A percentile compares a stretch with the other conserved stretches of the same genome.
Evolutionary conservation across 345 rosid genomes (phyloP).

Genomic region (Linum tenue): DNA sequence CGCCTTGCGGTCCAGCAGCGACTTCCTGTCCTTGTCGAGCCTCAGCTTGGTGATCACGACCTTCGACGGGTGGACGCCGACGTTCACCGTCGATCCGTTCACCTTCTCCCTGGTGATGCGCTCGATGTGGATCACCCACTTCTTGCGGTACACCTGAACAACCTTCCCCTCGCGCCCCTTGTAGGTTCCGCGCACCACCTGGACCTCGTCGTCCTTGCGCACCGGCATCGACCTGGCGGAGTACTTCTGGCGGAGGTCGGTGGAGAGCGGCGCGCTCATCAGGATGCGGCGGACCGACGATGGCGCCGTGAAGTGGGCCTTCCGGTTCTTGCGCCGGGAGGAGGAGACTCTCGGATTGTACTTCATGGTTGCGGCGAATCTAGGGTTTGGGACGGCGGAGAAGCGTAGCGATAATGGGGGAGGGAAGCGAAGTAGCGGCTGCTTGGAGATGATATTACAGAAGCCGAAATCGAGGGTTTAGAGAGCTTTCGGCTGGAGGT

Average conservation of each 20-base stretch:
- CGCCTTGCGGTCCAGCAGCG: constrained; percentile 3
- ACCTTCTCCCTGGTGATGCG: constrained; percentile 6
- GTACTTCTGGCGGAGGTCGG: constrained; percentile 9
- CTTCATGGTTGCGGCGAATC: neutral
- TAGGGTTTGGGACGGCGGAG: too few relatives aligned
- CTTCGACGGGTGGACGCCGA: constrained; percentile 1
- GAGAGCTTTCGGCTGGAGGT: too few relatives aligned
- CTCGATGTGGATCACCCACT: constrained; percentile 6
- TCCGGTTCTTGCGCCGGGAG: neutral
- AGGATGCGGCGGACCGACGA: neutral
- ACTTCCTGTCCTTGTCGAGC: constrained; percentile 1
- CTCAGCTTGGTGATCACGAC: constrained; percentile 6
- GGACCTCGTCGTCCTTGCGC: constrained; percentile 4
- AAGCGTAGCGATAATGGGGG: too few relatives aligned
- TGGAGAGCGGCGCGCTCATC: neutral
- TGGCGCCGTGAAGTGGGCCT: constrained; percentile 3
- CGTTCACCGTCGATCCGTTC: constrained; percentile 6
- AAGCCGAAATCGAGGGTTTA: too few relatives aligned
- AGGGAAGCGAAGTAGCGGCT: too few relatives aligned
- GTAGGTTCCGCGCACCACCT: neutral
- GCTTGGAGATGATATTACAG: too few relatives aligned
- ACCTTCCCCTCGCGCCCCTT: constrained; percentile 2
- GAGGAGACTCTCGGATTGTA: constrained; percentile 4
- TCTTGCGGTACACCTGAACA: constrained; percentile 2
- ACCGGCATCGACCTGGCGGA: constrained; percentile 2